Evolutionary conservation across 805 yeast species (phyloP), one percentile per base, ranked within the genome.

Genomic region (Osmozyma mogii): DNA sequence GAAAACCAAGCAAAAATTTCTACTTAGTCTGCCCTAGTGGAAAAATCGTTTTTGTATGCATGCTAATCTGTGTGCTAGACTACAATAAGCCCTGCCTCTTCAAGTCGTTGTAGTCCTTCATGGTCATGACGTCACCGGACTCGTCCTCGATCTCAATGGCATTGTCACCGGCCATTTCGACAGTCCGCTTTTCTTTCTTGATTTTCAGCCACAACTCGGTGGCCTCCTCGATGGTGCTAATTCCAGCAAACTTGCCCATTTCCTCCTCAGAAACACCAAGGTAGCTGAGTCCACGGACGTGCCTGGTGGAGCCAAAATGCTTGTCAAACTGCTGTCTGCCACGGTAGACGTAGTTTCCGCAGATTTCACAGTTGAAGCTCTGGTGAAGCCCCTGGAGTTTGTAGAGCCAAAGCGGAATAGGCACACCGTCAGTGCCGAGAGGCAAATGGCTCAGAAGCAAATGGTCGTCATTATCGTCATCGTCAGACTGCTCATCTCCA

Each of bases 371-470:
- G 1, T 56, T 45, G 43, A 75, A 84, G 30, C 70, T 73, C 24
- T 72, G 68, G 32, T 82, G 82, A 8, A 88, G 62, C 0, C 98
- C 98, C 45, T 85, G 87, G 25, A 88, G 61, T 52, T 88, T 92
- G 65, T 75, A 88, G 17, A 92, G 61, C 98, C 98, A 92, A 31
- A 68, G 75, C 2, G 98, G 98, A 17, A 92, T 84, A 1, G 96
- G 96, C 23, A 68, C 70, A 0, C 96, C 96, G 54, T 88, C 96
- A 12, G 83, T 70, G 0, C 95, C 97, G 0, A 84, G 30, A 0
- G 95, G 95, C 32, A 84, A 52, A 32, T 78, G 72, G 32, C 72
- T 58, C 12, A 78, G 75, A 36, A 68, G 67, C 18, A 43, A 43
- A 4, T 36, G 37, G 29, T 46, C 52, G 17, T 49, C 47, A 12